phyloP scores from a whole-genome alignment of 345 rosid genomes.

The thale cress (Arabidopsis thaliana) region TAIR10.1 NC_003075.7:15456001-15456500 shows the following conservation, averaged over 20 bases:
- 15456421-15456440: not conserved
- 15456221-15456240: not conserved
- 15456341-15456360: not conserved
- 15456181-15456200: not conserved
- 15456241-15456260: not conserved
- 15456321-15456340: not conserved
- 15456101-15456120: conserved; percentile 50
- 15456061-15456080: conserved; percentile 35
- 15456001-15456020: conserved; percentile 48
- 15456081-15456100: conserved; percentile 61
- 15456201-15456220: too few species aligned
- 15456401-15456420: not conserved
- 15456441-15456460: not conserved
- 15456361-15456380: not conserved
- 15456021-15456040: conserved; percentile 50
- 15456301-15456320: not conserved
- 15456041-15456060: conserved; percentile 30
- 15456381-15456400: not conserved
- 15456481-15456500: conserved; percentile 51
- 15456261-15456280: not conserved
- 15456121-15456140: conserved; percentile 52
- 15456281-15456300: not conserved
- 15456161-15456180: conserved; percentile 58
- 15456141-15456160: conserved; percentile 53
- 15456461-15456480: conserved; percentile 64